Base-by-base conservation (phyloP, 2,329 filamentous ascomycete genomes). In the Nemania serpens region DNA sequence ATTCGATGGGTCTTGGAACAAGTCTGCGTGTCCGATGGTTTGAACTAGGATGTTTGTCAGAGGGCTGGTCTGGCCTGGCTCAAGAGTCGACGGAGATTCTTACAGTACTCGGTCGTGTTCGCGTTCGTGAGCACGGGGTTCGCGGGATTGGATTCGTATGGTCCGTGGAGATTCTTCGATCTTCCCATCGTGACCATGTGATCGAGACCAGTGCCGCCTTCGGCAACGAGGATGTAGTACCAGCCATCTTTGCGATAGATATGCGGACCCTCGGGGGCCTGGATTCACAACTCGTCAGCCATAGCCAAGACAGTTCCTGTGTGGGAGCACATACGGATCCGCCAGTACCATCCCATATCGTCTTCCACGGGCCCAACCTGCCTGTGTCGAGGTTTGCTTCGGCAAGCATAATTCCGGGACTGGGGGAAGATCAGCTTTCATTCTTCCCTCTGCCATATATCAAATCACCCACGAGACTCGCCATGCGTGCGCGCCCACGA, bases 11-110 rank as follows among this genome's bases (percentile, higher is more conserved):
- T 86, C 84, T 49, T 83, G 78, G 61, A 87, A 85, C 2, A 86
- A 62, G 62, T 87, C 84, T 0, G 81, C 80, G 55, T 87, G 84
- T 0, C 84, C 84, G 0, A 84, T 79, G 1, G 82, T 82, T 64
- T 86, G 83, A 58, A 79, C 74, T 76, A 39, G 1, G 9, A n/a
- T 7, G 20, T 11, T 5, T 12, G 17, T 58, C 18, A 61, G 58
- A 57, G 13, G 39, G 20, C 12, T 33, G 1, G 2, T 2, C 7
- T 17, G 4, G 5, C 7, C 1, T 15, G n/a, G 13, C 1, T 3
- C 3, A 7, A 10, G 25, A 17, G 1, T 17, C 9, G 18, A 15
- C 11, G 18, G 25, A 9, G 10, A n/a, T 13, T 64, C 71, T 65
- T 62, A 74, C 74, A 81, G 54, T 78, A 80, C 18, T 68, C 73